Evolutionary conservation across 495 filamentous ascomycete species (phyloP), one percentile per base, ranked within the genome.

Genomic region (Eremomyces bilateralis): DNA sequence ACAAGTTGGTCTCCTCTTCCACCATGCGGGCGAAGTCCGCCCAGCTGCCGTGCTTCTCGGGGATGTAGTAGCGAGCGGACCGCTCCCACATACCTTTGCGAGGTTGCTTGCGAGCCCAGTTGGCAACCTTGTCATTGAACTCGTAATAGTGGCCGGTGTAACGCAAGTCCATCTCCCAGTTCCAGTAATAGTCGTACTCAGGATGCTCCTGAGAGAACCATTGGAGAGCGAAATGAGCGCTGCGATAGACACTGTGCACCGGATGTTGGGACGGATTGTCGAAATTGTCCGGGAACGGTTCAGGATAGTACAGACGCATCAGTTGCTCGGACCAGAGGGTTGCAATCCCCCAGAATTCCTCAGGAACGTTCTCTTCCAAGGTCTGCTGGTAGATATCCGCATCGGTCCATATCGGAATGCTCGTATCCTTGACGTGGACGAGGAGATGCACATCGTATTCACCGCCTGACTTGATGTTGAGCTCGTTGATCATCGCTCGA

Each of bases 111-210:
- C 57, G 59, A 17, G 65, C 66, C 51, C 60, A 64, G 13, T 56
- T 50, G 30, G 56, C 36, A 16, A 67, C 35, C 13, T 48, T 44
- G 44, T 54, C 54, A 36, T 66, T 56, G 46, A 64, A 62, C 40
- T 65, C 59, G 41, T 63, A 67, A 32, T 65, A 62, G 47, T 70
- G 61, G 31, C 67, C 66, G 19, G 53, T 58, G 47, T 67, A 65
- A 31, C 67, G 57, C 41, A 68, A 44, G 52, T 71, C 67, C 58
- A 71, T 65, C 52, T 71, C 67, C 56, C 65, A 58, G 42, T 71
- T 67, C 67, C 67, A 71, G 45, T 61, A 55, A 49, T 64, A 67
- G 43, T 71, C 67, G 41, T 68, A 71, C 36, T 70, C 64, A 33
- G 60, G 63, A 36, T 65, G 61, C 30, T 63, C 47, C 33, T 68